These are phyloP conservation scores for Halophytophthora polymorphica DNA, from an alignment of 352 stramenopile species.

Conservation along the genomic window DNA sequence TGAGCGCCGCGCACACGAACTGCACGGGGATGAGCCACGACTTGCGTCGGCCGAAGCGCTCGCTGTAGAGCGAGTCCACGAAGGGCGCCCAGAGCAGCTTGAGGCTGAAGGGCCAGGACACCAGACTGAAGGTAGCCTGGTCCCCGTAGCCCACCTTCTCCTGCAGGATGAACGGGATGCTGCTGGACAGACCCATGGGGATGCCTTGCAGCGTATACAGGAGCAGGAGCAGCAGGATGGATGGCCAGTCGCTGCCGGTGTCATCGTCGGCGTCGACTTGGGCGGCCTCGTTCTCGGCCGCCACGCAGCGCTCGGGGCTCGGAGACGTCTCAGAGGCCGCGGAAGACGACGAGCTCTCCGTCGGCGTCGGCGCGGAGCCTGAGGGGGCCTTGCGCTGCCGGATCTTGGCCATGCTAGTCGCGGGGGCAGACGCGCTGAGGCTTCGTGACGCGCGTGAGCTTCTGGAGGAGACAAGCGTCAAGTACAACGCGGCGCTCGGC, in stretches of 20 bases:
- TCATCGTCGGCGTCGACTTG: slow-evolving; percentile 27
- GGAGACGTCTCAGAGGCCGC: slow-evolving; percentile 6
- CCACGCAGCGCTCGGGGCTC: slow-evolving; percentile 3
- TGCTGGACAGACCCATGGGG: slow-evolving; percentile 97
- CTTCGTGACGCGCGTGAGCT: slow-evolving; percentile 2
- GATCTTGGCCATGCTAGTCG: slow-evolving; percentile 23
- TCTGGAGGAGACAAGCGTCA: neutral
- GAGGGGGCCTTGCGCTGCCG: slow-evolving; percentile 31
- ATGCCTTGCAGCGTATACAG: slow-evolving; percentile 99
- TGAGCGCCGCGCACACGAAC: slow-evolving; percentile 93
- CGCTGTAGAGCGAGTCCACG: slow-evolving; percentile 93
- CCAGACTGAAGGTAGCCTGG: slow-evolving; percentile 97
- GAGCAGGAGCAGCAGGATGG: slow-evolving; percentile 92
- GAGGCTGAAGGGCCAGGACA: slow-evolving; percentile 97
- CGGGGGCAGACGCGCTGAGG: slow-evolving; percentile 3
- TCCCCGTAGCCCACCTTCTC: slow-evolving; percentile 97
- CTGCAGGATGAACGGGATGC: slow-evolving; percentile 98
- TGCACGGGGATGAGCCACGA: slow-evolving; percentile 98
- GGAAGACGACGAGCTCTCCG: slow-evolving; percentile 17
- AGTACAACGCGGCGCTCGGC: no score
- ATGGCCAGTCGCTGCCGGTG: slow-evolving; percentile 59
- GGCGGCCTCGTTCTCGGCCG: slow-evolving; percentile 9
- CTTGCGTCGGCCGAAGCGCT: slow-evolving; percentile 91
- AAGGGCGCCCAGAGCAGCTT: slow-evolving; percentile 99
- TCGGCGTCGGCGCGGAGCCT: slow-evolving; percentile 11